Evolutionary conservation across 2,329 filamentous ascomycete genomes (phyloP).

Genomic region (Leptographium lundbergii): DNA sequence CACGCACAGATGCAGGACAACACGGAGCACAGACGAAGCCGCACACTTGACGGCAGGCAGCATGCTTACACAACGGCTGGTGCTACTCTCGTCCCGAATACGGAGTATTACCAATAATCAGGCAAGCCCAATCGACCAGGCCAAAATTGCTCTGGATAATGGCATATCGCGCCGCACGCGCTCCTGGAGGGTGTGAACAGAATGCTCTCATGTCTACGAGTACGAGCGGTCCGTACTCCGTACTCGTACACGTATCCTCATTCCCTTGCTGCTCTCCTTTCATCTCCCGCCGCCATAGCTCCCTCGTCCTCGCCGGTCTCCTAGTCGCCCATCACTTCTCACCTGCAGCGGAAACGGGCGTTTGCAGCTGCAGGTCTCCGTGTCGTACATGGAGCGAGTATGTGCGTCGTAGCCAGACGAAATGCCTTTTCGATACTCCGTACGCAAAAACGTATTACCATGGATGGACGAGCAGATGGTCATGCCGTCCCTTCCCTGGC

Average conservation of each 20-base stretch:
- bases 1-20: not conserved
- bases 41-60: not conserved
- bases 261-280: not conserved
- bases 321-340: not conserved
- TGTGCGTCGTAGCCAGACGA: not conserved
- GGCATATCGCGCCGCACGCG: too few species aligned
- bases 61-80: not conserved
- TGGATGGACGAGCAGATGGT: not conserved
- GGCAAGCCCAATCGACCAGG: not conserved
- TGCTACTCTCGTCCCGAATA: not conserved
- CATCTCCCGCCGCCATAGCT: not conserved
- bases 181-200: too few species aligned
- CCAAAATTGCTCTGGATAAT: too few species aligned
- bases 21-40: not conserved
- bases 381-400: not conserved
- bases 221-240: too few species aligned
- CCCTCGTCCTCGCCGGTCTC: not conserved
- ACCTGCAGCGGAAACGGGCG: not conserved
- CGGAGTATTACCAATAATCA: not conserved
- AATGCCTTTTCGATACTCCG: not conserved
- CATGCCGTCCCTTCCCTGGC: not conserved
- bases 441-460: not conserved
- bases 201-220: too few species aligned
- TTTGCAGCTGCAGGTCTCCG: not conserved
- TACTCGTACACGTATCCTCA: too few species aligned